phyloP scores from a whole-genome alignment of 306 rosid species.

The Casuarina glauca region DNA sequence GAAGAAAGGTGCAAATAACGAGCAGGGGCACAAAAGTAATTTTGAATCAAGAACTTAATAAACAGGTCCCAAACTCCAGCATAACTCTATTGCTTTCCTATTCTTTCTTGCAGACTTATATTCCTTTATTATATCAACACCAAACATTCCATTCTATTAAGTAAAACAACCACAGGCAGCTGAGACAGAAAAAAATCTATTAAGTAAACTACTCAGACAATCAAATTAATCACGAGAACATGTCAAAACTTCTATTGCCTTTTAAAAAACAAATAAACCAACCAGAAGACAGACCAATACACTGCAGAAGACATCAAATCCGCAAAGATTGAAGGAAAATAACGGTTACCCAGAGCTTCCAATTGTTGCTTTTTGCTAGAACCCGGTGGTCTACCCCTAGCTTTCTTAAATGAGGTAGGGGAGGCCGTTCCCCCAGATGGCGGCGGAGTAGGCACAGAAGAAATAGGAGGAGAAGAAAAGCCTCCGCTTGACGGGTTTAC shows the following conservation, averaged over 20 bases:
- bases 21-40: constrained; percentile 44
- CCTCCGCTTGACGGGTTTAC: constrained; percentile 36
- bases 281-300: constrained; percentile 3
- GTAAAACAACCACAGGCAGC: not conserved
- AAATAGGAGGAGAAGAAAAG: constrained; percentile 34
- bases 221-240: constrained; percentile 4
- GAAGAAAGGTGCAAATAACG: constrained; percentile 7
- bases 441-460: constrained; percentile 10
- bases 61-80: constrained; percentile 21
- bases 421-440: constrained; percentile 35
- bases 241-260: constrained; percentile 7
- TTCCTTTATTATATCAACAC: constrained; percentile 20
- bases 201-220: not conserved
- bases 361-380: constrained; percentile 52
- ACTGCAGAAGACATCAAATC: constrained; percentile 8
- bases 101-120: constrained; percentile 7
- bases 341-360: constrained; percentile 44
- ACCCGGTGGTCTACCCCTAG: constrained; percentile 76
- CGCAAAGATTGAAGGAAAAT: not conserved
- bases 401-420: constrained; percentile 46
- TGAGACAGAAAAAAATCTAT: not conserved
- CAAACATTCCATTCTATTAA: constrained; percentile 8
- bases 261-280: not conserved
- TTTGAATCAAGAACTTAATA: constrained; percentile 17
- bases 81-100: not conserved